Evolutionary conservation across 2,329 filamentous ascomycete species (phyloP), one percentile per base, ranked within the genome.

Genomic region (Boeremia exigua): DNA sequence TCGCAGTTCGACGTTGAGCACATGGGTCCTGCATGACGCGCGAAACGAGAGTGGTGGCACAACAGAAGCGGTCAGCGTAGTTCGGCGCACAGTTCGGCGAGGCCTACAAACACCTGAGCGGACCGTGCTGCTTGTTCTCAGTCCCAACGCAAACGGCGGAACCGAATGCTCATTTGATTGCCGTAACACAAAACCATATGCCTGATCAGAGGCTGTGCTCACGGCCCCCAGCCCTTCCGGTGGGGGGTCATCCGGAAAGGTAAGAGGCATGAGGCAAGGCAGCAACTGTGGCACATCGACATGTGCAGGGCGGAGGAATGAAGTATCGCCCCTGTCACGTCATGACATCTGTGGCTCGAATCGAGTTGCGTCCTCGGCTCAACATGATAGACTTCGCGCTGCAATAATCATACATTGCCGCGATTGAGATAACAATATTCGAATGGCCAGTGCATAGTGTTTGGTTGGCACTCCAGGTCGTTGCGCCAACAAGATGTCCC

Each of bases 81-180:
- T 48, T 43, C 15, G 44, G 44, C 32, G 43, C 30, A 51, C 54
- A 56, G 54, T 44, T 52, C 48, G 54, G 48, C 54, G 54, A 57
- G 48, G 48, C 38, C 48, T n/a, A 48, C 17, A 42, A 12, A 48
- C 39, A 27, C 28, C 32, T 36, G 29, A 48, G 37, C 39, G 39
- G 36, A 47, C 28, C 33, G 42, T 25, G 38, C 34, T 32, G 28
- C 37, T 23, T 42, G 14, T 25, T 52, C n/a, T 14, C 17, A 36
- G 3, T 29, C 15, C 39, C 46, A 38, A 33, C 33, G 23, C 39
- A 7, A 44, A 36, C 17, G 29, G 34, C 43, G 29, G 19, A 25
- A n/a, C 12, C 40, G 23, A 46, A 25, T 42, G 12, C 19, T 19
- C 15, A 4, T 46, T 39, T 37, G 17, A 30, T 27, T 37, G 34